Base-by-base conservation (phyloP, 495 filamentous ascomycete genomes). In the Aspergillus kassunensis region DNA sequence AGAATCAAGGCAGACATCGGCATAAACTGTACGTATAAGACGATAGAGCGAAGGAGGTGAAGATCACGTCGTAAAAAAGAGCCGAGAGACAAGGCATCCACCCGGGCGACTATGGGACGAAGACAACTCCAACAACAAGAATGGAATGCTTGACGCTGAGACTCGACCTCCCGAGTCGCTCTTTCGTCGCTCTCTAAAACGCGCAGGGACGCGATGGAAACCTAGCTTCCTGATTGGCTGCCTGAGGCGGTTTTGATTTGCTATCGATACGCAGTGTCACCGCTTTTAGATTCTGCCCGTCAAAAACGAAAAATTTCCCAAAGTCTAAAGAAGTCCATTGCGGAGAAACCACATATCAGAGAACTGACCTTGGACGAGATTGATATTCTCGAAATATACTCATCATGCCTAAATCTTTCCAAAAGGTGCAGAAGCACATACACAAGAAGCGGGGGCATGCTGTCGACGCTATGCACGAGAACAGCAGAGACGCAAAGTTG, bases 361-460 rank as follows among this genome's bases (percentile, higher is more conserved):
- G 6, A 46, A 15, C 25, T 9, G 30, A 13, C 11, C 4, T 23
- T 46, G 30, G 15, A 9, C 24, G 19, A 46, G 7, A 1, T 15
- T 13, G 18, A 21, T 34, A 31, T 12, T 34, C 2, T 45, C 5
- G 10, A 9, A 19, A 10, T 21, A 33, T 34, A 33, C 23, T 46
- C 46, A 62, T 27, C 68, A 95, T 95, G 90, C 81, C 89, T 12
- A 88, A 85, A 57, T 80, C 80, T 53, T 64, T 95, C 12, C 67
- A 80, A 42, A 95, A 91, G 59, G 84, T 91, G 31, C 84, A 88
- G 49, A 97, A 95, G 72, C 82, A 89, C 51, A 88, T 95, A 42
- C 66, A 81, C 18, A 91, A 91, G 73, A 87, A 87, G 69, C 80
- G 81, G 43, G 82, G 80, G 13, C 75, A 75, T 13, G 74, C 9